Percentiles rank a stretch among this genome's conserved stretches.
phyloP scores from a whole-genome alignment of 1,139 yeast genomes.

The Yamadazyma mexicana region DNA sequence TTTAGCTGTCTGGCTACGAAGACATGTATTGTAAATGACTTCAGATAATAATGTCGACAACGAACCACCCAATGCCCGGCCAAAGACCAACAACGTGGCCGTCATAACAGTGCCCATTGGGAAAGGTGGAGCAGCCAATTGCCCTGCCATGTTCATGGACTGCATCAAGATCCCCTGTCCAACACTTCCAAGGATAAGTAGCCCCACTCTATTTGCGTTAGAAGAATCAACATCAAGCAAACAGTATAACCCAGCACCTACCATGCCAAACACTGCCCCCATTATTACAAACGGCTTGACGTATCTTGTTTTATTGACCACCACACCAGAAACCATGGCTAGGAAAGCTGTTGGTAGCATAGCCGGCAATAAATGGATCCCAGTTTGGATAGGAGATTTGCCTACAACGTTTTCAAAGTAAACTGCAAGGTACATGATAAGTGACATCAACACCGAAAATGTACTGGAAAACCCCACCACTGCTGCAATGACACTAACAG shows the following conservation, averaged over 20 bases:
- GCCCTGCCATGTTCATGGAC: constrained; percentile 28
- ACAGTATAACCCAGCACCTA: constrained; percentile 35
- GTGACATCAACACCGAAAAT: constrained; percentile 9
- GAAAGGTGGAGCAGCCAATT: constrained; percentile 35
- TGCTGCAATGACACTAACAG: constrained; percentile 25
- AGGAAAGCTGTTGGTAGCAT: constrained; percentile 33
- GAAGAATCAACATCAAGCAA: constrained; percentile 33
- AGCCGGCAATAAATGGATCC: constrained; percentile 36
- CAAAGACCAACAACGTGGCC: constrained; percentile 32
- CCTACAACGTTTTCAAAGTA: constrained; percentile 39
- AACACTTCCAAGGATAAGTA: constrained; percentile 32
- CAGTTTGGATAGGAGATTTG: constrained; percentile 35
- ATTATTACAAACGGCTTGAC: constrained; percentile 33
- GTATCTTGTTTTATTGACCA: constrained; percentile 28
- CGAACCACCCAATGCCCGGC: constrained; percentile 33
- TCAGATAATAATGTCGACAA: constrained; percentile 34
- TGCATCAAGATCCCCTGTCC: constrained; percentile 34
- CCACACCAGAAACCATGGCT: constrained; percentile 29
- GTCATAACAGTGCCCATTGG: constrained; percentile 38
- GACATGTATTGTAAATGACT: constrained; percentile 31
- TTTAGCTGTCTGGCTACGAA: constrained; percentile 18
- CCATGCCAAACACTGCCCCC: constrained; percentile 26
- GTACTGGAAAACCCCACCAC: constrained; percentile 22
- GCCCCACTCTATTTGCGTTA: constrained; percentile 30
- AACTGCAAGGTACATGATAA: constrained; percentile 26